These are phyloP conservation scores for Saccharomyces kudriavzevii DNA, from an alignment of 805 yeast genomes.

Conservation along the genomic window DNA sequence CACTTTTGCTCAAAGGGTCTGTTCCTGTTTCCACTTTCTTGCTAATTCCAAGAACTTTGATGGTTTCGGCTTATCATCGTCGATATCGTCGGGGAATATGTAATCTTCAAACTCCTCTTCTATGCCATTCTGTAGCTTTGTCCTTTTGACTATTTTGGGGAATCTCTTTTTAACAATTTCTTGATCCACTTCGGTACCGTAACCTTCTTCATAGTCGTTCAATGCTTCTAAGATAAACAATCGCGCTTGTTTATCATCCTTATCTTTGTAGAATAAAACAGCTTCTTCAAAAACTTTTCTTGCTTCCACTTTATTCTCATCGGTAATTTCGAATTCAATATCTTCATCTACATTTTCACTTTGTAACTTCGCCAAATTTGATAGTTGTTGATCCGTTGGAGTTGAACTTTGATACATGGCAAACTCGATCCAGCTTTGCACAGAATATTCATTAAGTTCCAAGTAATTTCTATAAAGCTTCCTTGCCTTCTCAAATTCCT, in stretches of 20 bases:
- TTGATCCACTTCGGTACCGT: constrained; percentile 44
- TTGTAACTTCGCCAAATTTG: constrained; percentile 11
- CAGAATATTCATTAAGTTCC: constrained; percentile 25
- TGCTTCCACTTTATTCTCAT: constrained; percentile 42
- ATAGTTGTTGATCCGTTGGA: constrained; percentile 40
- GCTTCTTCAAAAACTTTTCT: constrained; percentile 54
- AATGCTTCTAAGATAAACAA: constrained; percentile 51
- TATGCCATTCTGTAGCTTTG: constrained; percentile 32
- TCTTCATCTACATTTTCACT: constrained; percentile 38
- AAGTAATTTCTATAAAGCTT: constrained; percentile 38
- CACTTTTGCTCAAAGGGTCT: not conserved
- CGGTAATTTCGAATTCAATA: constrained; percentile 41
- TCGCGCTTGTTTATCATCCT: constrained; percentile 37
- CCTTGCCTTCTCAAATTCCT: constrained; percentile 50
- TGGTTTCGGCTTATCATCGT: constrained; percentile 12
- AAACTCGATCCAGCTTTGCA: constrained; percentile 50
- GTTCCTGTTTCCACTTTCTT: constrained; percentile 38
- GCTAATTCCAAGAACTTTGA: constrained; percentile 40
- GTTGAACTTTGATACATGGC: constrained; percentile 67
- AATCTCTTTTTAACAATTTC: constrained; percentile 36
- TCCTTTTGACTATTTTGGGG: constrained; percentile 43
- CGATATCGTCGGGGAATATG: constrained; percentile 57
- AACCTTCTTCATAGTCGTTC: constrained; percentile 51
- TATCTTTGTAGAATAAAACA: constrained; percentile 35
- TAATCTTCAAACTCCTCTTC: constrained; percentile 53